Conservation (phyloP, 345 rosid species). For the Gossypium turneri region DNA sequence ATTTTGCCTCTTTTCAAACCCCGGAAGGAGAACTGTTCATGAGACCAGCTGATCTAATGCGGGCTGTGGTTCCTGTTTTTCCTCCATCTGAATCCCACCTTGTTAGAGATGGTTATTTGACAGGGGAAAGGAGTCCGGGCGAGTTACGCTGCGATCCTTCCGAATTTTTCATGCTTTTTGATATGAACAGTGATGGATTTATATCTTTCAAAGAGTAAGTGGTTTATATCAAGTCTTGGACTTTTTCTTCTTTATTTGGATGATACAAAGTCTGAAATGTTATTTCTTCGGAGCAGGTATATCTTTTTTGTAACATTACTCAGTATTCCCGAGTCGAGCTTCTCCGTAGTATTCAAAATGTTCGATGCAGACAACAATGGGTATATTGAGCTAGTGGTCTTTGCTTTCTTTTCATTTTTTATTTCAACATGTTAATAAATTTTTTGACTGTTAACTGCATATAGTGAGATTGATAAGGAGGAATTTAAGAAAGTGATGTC, state of each 20-base stretch:
- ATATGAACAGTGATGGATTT: constrained; percentile 67
- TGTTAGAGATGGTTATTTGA: constrained; percentile 85
- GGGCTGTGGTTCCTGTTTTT: constrained; percentile 88
- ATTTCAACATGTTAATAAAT: constrained; percentile 18
- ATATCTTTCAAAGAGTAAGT: constrained; percentile 95
- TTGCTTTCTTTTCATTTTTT: constrained; percentile 14
- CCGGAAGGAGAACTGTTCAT: constrained; percentile 65
- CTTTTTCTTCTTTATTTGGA: constrained; percentile 3
- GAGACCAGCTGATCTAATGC: constrained; percentile 89
- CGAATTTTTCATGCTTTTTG: constrained; percentile 86
- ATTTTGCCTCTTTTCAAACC: constrained; percentile 63
- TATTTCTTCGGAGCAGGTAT: constrained; percentile 50
- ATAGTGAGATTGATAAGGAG: constrained; percentile 70
- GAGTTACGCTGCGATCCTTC: constrained; percentile 74
- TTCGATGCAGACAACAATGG: constrained; percentile 76
- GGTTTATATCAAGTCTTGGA: background rate
- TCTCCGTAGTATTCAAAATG: constrained; percentile 85
- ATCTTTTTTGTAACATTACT: constrained; percentile 89
- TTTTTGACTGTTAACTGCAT: constrained; percentile 15
- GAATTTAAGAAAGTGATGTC: constrained; percentile 95
- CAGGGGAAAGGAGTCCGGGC: constrained; percentile 86
- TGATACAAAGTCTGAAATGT: background rate
- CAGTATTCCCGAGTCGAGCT: constrained; percentile 85
- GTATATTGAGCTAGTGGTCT: constrained; percentile 45
- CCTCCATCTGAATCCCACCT: constrained; percentile 87